A percentile compares a stretch with the other conserved stretches of the same genome.
phyloP scores from a whole-genome alignment of 768 basidiomycete genomes.

The Pulveroboletus sp. region DNA sequence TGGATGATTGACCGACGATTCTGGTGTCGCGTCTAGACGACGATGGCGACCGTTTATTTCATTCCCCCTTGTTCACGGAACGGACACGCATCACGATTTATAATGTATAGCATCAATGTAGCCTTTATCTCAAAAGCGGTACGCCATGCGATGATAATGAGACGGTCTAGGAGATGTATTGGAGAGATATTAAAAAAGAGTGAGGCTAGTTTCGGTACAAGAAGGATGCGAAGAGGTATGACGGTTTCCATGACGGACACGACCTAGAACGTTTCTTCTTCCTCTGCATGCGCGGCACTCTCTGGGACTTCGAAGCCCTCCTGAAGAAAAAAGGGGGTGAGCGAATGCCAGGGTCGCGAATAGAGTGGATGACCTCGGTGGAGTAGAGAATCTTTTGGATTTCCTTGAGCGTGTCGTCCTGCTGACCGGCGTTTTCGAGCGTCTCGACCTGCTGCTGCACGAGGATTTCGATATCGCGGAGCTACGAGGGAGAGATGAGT shows the following conservation, averaged over 20 bases:
- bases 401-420: slow-evolving; percentile 61
- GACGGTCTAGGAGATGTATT: slow-evolving; percentile 25
- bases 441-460: slow-evolving; percentile 77
- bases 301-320: slow-evolving; percentile 95
- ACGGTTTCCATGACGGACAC: slow-evolving; percentile 16
- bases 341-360: background rate
- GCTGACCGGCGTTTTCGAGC: slow-evolving; percentile 53
- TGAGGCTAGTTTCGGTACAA: slow-evolving; percentile 16
- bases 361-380: slow-evolving; percentile 69
- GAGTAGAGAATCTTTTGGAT: slow-evolving; percentile 94
- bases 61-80: slow-evolving; percentile 10
- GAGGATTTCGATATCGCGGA: slow-evolving; percentile 94
- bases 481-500: slow-evolving; percentile 41
- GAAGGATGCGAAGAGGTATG: slow-evolving; percentile 4
- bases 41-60: background rate
- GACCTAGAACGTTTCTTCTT: slow-evolving; percentile 75
- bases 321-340: slow-evolving; percentile 44
- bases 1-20: slow-evolving; percentile 42
- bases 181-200: slow-evolving; percentile 26
- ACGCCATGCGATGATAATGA: background rate
- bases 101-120: slow-evolving; percentile 28
- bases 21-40: slow-evolving; percentile 43
- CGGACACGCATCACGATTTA: slow-evolving; percentile 11
- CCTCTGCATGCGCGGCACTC: slow-evolving; percentile 49
- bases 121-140: slow-evolving; percentile 21